Conservation (phyloP, 2,329 filamentous ascomycete species). For the Pleurostoma richardsiae region DNA sequence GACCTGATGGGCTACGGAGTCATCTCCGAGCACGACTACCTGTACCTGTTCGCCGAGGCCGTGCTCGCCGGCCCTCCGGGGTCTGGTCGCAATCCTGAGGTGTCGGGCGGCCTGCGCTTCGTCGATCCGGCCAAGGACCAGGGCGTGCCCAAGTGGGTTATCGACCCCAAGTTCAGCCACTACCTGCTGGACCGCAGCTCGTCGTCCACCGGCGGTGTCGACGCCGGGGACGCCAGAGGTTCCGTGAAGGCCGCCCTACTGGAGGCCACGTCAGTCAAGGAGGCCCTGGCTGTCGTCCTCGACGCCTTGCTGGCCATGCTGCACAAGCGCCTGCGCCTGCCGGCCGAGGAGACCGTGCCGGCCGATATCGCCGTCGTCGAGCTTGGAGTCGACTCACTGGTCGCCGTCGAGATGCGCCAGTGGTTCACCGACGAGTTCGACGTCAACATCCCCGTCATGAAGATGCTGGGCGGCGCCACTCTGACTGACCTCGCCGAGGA, state of each 20-base stretch:
- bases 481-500: not conserved
- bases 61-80: not conserved
- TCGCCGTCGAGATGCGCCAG: not conserved
- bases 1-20: not conserved
- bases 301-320: not conserved
- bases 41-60: conserved; percentile 1
- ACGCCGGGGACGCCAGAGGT: not conserved
- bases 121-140: not conserved
- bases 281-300: not conserved
- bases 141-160: not conserved
- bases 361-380: not conserved
- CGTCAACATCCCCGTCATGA: conserved; percentile 1
- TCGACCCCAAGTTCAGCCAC: not conserved
- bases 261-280: not conserved
- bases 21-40: conserved; percentile 4
- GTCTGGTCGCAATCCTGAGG: not conserved
- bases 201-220: not conserved
- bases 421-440: conserved; percentile 1
- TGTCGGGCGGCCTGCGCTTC: not conserved
- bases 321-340: too few relatives aligned
- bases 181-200: not conserved
- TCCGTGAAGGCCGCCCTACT: not conserved
- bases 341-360: not conserved
- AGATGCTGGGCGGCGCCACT: not conserved
- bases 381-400: conserved; percentile 1